Evolutionary conservation across 306 rosid genomes (phyloP).

Genomic region (Malus domestica): ASM211411v1 NC_041803.1:3910001-3910500

Average conservation of each 20-base stretch:
- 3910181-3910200: slow-evolving; percentile 44
- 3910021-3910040: slow-evolving; percentile 76
- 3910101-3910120: not conserved
- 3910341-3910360: slow-evolving; percentile 57
- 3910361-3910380: slow-evolving; percentile 20
- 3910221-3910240: slow-evolving; percentile 64
- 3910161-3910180: not conserved
- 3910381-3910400: slow-evolving; percentile 18
- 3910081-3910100: slow-evolving; percentile 66
- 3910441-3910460: slow-evolving; percentile 14
- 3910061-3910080: slow-evolving; percentile 48
- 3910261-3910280: slow-evolving; percentile 58
- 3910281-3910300: slow-evolving; percentile 64
- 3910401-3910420: slow-evolving; percentile 13
- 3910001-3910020: slow-evolving; percentile 58
- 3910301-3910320: slow-evolving; percentile 60
- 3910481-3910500: not conserved
- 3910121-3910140: too few relatives aligned
- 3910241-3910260: slow-evolving; percentile 66
- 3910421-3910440: slow-evolving; percentile 34
- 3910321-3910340: slow-evolving; percentile 56
- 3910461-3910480: not conserved
- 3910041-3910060: slow-evolving; percentile 67
- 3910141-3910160: too few relatives aligned
- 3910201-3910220: slow-evolving; percentile 85